Base-by-base conservation (phyloP, 2,329 filamentous ascomycete species). In the Aspergillus viridinutans region DNA sequence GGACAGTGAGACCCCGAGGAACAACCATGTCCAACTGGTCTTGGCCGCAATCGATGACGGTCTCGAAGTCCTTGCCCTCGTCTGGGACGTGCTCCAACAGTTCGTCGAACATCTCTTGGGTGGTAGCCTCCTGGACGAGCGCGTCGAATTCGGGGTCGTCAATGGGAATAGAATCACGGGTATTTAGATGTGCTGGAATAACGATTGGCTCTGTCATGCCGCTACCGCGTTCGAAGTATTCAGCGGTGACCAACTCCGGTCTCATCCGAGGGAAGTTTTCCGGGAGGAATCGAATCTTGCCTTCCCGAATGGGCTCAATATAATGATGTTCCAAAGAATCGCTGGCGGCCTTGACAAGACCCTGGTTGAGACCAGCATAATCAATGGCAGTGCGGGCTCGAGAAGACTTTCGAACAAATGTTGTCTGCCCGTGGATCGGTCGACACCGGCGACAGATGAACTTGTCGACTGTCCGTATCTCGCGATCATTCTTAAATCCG, bases 11-110 rank as follows among this genome's bases (percentile, higher is more conserved):
- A 32, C 81, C 81, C 61, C 82, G 74, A 2, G 86, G 86, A 60
- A 89, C 86, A 26, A 88, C 83, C 86, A 89, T 88, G 62, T 85
- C 86, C 25, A 89, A 74, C 57, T 79, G 79, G 68, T 89, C 86
- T 69, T 88, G 85, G 20, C 85, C 83, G 65, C 84, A 80, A 63
- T 87, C 82, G 55, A 83, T 74, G 49, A 80, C 80, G 54, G 79
- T 76, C 58, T 76, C 67, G 25, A 66, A 57, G 43, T 67, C 57
- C 35, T 66, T 61, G 48, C 57, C 62, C 58, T 69, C 61, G 32
- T 69, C 66, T 10, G 66, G 60, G 20, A 66, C 56, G 59, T 70
- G 65, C 1, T 75, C 71, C 21, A 74, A 62, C 42, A 74, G 58
- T 42, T 72, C 71, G 58, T 76, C 73, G 50, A 76, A 75, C 66